Percentiles rank a stretch among this genome's conserved stretches.
Conservation (phyloP, 306 rosid genomes). For the Styphnolobium japonicum region DNA sequence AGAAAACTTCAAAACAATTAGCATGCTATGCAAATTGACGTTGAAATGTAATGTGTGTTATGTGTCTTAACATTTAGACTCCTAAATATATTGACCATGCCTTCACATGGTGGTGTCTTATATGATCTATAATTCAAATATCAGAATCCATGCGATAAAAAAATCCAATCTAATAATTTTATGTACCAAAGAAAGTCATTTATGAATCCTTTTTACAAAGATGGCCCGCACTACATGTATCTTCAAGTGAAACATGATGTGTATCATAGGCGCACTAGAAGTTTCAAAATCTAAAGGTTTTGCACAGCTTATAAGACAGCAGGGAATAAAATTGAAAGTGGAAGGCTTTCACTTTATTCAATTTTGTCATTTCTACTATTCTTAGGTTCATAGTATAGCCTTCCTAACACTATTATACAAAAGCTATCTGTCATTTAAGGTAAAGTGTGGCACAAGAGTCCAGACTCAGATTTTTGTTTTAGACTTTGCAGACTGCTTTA, state of each 20-base stretch:
- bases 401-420: neutral
- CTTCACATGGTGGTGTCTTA: neutral
- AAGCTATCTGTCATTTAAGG: neutral
- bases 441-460: neutral
- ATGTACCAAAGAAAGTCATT: neutral
- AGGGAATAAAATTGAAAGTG: neutral
- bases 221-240: neutral
- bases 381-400: constrained; percentile 7
- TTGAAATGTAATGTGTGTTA: neutral
- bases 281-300: neutral
- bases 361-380: neutral
- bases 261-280: neutral
- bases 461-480: neutral
- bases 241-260: neutral
- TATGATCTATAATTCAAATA: neutral
- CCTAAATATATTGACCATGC: neutral
- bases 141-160: neutral
- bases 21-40: neutral
- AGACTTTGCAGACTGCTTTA: constrained; percentile 9
- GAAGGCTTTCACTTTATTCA: neutral
- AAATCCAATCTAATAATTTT: neutral
- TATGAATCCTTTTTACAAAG: neutral
- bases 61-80: neutral
- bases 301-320: neutral
- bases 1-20: neutral